phyloP scores from a whole-genome alignment of 2,329 filamentous ascomycete genomes.

The Alternaria dauci region DNA sequence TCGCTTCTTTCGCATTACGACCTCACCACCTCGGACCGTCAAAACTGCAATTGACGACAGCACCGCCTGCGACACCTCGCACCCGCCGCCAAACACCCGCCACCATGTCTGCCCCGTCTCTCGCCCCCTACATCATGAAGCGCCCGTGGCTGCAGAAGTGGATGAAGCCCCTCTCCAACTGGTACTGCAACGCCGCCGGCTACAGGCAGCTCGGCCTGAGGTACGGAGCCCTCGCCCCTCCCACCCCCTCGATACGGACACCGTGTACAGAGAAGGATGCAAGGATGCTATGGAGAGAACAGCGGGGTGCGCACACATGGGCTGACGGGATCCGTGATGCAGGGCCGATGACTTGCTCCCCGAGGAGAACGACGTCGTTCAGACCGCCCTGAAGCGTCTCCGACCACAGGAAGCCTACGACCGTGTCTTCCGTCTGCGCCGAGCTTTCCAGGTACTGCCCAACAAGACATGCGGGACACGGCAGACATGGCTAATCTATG shows the following conservation, averaged over 20 bases:
- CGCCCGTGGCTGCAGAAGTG: slow-evolving; percentile 84
- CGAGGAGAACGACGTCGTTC: slow-evolving; percentile 88
- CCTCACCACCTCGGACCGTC: slow-evolving; percentile 28
- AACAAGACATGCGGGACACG: background rate
- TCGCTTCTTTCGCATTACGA: slow-evolving; percentile 31
- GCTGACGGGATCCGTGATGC: slow-evolving; percentile 45
- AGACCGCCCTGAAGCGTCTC: slow-evolving; percentile 89
- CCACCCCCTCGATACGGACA: background rate
- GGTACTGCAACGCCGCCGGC: slow-evolving; percentile 88
- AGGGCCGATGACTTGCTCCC: slow-evolving; percentile 95
- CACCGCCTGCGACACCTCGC: slow-evolving; percentile 33
- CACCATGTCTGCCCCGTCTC: slow-evolving; percentile 74
- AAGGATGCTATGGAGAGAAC: background rate
- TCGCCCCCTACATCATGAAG: slow-evolving; percentile 79
- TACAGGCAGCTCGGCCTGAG: slow-evolving; percentile 92
- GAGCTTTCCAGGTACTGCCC: slow-evolving; percentile 80
- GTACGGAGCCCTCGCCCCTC: slow-evolving; percentile 61
- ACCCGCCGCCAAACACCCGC: slow-evolving; percentile 32
- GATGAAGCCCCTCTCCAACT: slow-evolving; percentile 82
- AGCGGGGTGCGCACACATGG: slow-evolving; percentile 26
- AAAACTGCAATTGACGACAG: slow-evolving; percentile 39
- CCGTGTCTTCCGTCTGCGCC: slow-evolving; percentile 95
- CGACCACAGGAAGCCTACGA: slow-evolving; percentile 91
- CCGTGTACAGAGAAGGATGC: background rate
- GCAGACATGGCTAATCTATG: slow-evolving; percentile 27